Percentiles rank a stretch among this genome's conserved stretches.
Evolutionary conservation across 768 basidiomycete genomes (phyloP).

Genomic region (Boletus patriciae): DNA sequence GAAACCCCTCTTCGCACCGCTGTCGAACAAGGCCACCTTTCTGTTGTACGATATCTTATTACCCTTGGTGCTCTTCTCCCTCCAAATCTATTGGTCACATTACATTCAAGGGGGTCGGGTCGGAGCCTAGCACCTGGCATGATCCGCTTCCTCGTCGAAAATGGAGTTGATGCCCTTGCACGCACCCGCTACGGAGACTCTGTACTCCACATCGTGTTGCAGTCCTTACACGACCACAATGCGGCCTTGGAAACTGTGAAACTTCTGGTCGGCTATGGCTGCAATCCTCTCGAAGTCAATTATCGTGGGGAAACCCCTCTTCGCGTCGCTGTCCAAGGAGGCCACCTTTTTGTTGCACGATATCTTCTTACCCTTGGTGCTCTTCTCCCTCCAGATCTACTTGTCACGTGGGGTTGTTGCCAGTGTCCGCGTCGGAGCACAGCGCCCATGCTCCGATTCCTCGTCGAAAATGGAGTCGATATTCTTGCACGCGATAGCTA

Average conservation of each 20-base stretch:
- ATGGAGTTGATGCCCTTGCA: not conserved
- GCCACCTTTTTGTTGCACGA: not conserved
- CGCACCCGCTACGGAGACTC: not conserved
- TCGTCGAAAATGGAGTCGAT: not conserved
- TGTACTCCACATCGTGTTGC: not conserved
- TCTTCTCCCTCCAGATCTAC: not conserved
- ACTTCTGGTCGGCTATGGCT: not conserved
- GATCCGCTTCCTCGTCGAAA: not conserved
- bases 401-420: no score
- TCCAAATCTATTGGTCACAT: not conserved
- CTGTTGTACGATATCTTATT: no score
- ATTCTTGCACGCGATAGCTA: not conserved
- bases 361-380: not conserved
- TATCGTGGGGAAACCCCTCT: not conserved
- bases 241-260: not conserved
- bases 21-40: no score
- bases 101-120: no score
- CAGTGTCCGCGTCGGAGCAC: no score
- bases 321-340: not conserved
- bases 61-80: not conserved
- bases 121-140: not conserved
- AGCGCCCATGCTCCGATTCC: not conserved
- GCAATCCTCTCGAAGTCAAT: not conserved
- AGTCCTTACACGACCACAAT: not conserved
- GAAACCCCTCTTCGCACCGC: no score